phyloP scores from a whole-genome alignment of 208 protist genomes.

The Trypanosoma scelopori region DNA sequence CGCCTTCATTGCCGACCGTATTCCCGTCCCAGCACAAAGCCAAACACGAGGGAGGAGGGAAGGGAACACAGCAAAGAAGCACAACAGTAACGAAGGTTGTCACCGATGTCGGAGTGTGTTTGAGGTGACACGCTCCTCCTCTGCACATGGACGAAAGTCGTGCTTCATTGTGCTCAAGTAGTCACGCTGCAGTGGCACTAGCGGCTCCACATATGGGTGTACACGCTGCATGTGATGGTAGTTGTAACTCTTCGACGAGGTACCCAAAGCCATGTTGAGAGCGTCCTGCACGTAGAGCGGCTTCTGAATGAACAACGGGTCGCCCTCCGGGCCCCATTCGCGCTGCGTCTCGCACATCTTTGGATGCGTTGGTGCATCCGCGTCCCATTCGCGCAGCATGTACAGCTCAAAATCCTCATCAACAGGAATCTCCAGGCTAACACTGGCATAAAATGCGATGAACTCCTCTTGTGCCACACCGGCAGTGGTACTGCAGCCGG shows the following conservation, averaged over 20 bases:
- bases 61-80: conserved; percentile 8
- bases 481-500: conserved; percentile 7
- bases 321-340: conserved; percentile 69
- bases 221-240: conserved; percentile 76
- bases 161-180: conserved; percentile 58
- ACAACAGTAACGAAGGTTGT: neutral
- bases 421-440: conserved; percentile 43
- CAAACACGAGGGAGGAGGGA: conserved; percentile 20
- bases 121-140: conserved; percentile 8
- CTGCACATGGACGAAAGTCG: conserved; percentile 34
- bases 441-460: conserved; percentile 72
- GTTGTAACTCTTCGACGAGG: conserved; percentile 71
- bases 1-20: neutral
- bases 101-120: conserved; percentile 26
- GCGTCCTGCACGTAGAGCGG: conserved; percentile 67
- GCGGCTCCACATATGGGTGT: conserved; percentile 58
- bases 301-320: conserved; percentile 55
- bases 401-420: conserved; percentile 78
- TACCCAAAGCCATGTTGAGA: conserved; percentile 51
- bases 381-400: conserved; percentile 70
- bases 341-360: conserved; percentile 64
- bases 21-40: neutral
- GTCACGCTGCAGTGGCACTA: conserved; percentile 63
- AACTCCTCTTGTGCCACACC: conserved; percentile 55
- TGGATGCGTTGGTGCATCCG: conserved; percentile 53